phyloP scores from a whole-genome alignment of 768 basidiomycete species.

The Tylopilus vinaceipallidus region DNA sequence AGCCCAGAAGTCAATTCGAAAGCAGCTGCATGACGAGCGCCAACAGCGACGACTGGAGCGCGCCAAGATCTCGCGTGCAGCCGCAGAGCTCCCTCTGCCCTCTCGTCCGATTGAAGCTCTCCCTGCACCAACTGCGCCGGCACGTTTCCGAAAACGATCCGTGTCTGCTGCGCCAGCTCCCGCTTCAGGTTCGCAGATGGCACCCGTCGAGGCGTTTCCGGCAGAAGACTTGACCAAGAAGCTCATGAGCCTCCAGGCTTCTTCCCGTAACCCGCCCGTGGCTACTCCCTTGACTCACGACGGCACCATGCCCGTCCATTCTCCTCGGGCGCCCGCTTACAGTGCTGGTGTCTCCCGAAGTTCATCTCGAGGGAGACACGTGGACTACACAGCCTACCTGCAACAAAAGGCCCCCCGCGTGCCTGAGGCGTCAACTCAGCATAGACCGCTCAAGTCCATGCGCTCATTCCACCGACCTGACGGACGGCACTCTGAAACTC shows the following conservation, averaged over 20 bases:
- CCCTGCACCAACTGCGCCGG: constrained; percentile 36
- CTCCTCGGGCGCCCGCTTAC: constrained; percentile 10
- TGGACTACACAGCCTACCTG: constrained; percentile 10
- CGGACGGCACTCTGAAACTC: constrained; percentile 34
- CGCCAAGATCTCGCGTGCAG: constrained; percentile 27
- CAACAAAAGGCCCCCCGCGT: constrained; percentile 24
- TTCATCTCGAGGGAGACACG: constrained; percentile 19
- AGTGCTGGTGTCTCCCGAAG: constrained; percentile 18
- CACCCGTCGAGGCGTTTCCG: constrained; percentile 40
- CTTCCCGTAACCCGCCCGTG: constrained; percentile 14
- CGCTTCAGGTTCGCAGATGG: constrained; percentile 31
- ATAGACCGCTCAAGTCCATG: constrained; percentile 42
- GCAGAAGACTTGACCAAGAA: constrained; percentile 59
- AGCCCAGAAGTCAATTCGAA: constrained; percentile 79
- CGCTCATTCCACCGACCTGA: constrained; percentile 62
- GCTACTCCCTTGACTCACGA: constrained; percentile 11
- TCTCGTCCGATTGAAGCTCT: constrained; percentile 10
- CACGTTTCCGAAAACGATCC: constrained; percentile 37
- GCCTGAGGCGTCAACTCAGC: constrained; percentile 20
- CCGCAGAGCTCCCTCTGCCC: constrained; percentile 20
- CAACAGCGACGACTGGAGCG: constrained; percentile 55
- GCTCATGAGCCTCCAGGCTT: constrained; percentile 49
- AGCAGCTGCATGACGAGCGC: constrained; percentile 66
- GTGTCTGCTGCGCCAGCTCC: constrained; percentile 25
- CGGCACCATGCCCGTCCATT: constrained; percentile 3